Evolutionary conservation across 192 early-diverging fungal genomes (phyloP).

Genomic region (Radiomyces spectabilis): DNA sequence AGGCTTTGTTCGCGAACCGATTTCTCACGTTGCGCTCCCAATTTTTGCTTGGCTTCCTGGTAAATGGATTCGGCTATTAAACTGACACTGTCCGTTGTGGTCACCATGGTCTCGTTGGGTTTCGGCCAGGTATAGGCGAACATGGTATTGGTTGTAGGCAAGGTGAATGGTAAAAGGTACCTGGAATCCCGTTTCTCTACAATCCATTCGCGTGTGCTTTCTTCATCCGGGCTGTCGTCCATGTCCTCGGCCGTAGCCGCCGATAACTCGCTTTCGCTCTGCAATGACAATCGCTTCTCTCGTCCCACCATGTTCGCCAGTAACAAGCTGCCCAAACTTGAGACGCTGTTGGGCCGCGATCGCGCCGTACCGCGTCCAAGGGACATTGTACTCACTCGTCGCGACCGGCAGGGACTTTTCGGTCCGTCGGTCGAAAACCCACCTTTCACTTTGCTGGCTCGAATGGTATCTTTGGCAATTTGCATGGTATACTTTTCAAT

Average conservation of each 20-base stretch:
- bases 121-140: neutral
- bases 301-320: neutral
- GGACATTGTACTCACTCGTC: neutral
- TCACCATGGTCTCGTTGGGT: too few relatives aligned
- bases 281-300: too few relatives aligned
- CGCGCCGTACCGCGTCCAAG: too few relatives aligned
- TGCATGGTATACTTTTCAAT: constrained; percentile 69
- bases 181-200: constrained; percentile 45
- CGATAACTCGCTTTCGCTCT: too few relatives aligned
- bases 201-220: constrained; percentile 38
- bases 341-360: constrained; percentile 9
- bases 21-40: constrained; percentile 3
- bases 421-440: neutral
- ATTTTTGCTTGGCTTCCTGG: constrained; percentile 2
- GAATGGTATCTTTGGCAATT: constrained; percentile 41
- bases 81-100: too few relatives aligned
- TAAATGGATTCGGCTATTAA: constrained; percentile 6
- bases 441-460: neutral
- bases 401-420: neutral
- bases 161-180: constrained; percentile 50
- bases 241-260: too few relatives aligned
- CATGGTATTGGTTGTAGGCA: constrained; percentile 48
- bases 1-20: constrained; percentile 10
- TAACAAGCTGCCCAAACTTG: constrained; percentile 3
- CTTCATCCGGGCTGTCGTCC: constrained; percentile 40